These are phyloP conservation scores for Rheum nobile DNA, from an alignment of 148 eudicot species.

Conservation along the genomic window DNA sequence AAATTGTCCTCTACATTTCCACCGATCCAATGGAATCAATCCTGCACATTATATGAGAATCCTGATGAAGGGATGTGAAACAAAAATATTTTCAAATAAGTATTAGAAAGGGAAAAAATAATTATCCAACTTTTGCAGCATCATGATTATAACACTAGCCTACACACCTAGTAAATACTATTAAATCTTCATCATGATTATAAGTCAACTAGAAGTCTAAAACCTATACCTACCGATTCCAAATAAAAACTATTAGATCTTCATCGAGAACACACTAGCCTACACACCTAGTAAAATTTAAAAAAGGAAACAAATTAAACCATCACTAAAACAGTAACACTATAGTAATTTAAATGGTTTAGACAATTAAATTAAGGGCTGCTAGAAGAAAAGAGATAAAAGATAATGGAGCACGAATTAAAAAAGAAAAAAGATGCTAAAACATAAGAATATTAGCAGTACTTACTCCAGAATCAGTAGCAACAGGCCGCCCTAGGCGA, in stretches of 20 bases:
- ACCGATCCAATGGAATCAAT: constrained; percentile 63
- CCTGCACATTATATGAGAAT: constrained; percentile 30
- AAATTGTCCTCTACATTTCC: constrained; percentile 42
- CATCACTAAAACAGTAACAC: background rate
- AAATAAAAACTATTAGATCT: background rate
- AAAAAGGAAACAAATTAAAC: background rate
- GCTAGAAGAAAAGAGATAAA: background rate
- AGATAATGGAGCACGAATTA: background rate
- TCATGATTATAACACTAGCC: background rate
- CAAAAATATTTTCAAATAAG: background rate
- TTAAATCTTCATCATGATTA: too few species aligned
- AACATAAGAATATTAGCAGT: background rate
- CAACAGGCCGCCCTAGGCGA: constrained; percentile 90
- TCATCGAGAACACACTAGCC: background rate
- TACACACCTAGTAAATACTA: too few species aligned
- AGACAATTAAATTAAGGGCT: background rate
- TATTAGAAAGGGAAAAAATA: background rate
- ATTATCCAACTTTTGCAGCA: too few species aligned
- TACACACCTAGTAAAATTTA: background rate
- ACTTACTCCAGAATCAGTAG: constrained; percentile 97
- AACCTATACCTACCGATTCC: background rate
- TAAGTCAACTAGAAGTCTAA: background rate
- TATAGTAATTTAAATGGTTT: background rate
- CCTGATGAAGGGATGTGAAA: constrained; percentile 2
- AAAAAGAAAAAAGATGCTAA: background rate